Evolutionary conservation across 768 basidiomycete genomes (phyloP).

Genomic region (Mycena pura): DNA sequence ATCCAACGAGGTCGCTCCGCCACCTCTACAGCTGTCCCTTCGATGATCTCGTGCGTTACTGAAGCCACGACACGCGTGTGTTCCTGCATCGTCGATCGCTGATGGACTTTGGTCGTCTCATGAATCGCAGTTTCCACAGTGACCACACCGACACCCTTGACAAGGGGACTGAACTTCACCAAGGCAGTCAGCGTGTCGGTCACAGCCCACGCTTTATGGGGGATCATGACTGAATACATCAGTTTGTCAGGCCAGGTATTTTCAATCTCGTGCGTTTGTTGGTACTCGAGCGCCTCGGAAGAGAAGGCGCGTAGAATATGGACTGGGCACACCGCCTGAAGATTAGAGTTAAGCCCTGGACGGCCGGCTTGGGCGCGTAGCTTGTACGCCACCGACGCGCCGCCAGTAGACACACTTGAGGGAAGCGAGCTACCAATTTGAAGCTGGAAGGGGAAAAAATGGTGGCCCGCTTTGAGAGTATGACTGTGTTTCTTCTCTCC

Average conservation of each 20-base stretch:
- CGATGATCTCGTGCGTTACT: constrained; percentile 70
- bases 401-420: constrained; percentile 72
- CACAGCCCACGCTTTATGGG: constrained; percentile 95
- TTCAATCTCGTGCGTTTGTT: constrained; percentile 93
- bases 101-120: constrained; percentile 73
- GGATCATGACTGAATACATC: constrained; percentile 93
- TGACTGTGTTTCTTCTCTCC: constrained; percentile 79
- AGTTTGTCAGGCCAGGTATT: constrained; percentile 98
- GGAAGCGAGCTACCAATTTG: constrained; percentile 87
- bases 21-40: constrained; percentile 59
- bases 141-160: constrained; percentile 81
- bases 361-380: constrained; percentile 86
- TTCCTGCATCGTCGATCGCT: constrained; percentile 62
- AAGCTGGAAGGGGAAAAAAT: constrained; percentile 91
- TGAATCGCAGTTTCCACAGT: constrained; percentile 72
- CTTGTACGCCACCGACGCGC: constrained; percentile 84
- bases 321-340: constrained; percentile 67
- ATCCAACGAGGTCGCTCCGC: constrained; percentile 28
- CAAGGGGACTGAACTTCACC: constrained; percentile 86
- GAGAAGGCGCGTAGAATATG: constrained; percentile 76
- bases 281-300: constrained; percentile 90
- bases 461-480: constrained; percentile 95
- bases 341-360: constrained; percentile 73
- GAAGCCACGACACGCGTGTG: constrained; percentile 65
- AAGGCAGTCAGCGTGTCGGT: constrained; percentile 84